Evolutionary conservation across 1,139 yeast genomes (phyloP).

Genomic region (Blastobotrys ciferrii): DNA sequence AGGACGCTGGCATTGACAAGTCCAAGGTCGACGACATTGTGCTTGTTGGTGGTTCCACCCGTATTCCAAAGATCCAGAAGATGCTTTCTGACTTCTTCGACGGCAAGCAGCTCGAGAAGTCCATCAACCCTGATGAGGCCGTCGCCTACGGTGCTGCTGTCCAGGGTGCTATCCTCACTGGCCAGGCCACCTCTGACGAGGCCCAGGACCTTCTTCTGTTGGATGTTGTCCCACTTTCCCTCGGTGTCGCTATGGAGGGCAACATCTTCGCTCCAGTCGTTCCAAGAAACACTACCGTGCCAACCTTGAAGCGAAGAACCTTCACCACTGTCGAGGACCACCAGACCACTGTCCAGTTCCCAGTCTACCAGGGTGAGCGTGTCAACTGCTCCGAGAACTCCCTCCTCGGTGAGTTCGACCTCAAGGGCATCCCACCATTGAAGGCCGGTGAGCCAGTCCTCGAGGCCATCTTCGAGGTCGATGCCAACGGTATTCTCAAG

Average conservation of each 20-base stretch:
- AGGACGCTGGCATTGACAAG: slow-evolving; percentile 77
- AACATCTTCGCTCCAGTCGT: slow-evolving; percentile 98
- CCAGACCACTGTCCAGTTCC: slow-evolving; percentile 99
- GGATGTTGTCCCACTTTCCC: slow-evolving; percentile 97
- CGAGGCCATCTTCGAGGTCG: slow-evolving; percentile 99
- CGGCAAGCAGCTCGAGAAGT: slow-evolving; percentile 88
- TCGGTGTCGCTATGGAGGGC: slow-evolving; percentile 99
- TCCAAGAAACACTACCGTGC: slow-evolving; percentile 99
- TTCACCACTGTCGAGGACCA: slow-evolving; percentile 99
- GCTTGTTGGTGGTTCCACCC: slow-evolving; percentile 89
- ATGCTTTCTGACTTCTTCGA: slow-evolving; percentile 82
- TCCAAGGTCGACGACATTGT: slow-evolving; percentile 81
- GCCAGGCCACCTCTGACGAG: slow-evolving; percentile 87
- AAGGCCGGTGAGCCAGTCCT: slow-evolving; percentile 99
- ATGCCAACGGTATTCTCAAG: slow-evolving; percentile 99
- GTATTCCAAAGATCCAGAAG: slow-evolving; percentile 92
- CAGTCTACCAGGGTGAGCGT: slow-evolving; percentile 99
- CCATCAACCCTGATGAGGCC: slow-evolving; percentile 92
- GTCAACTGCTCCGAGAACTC: slow-evolving; percentile 99
- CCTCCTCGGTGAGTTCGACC: slow-evolving; percentile 98
- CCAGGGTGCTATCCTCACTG: slow-evolving; percentile 98
- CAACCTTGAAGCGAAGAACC: slow-evolving; percentile 99
- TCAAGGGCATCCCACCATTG: slow-evolving; percentile 98
- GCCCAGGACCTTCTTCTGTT: slow-evolving; percentile 95
- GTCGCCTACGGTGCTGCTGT: slow-evolving; percentile 99